A percentile compares a stretch with the other conserved stretches of the same genome.
phyloP scores from a whole-genome alignment of 2,329 filamentous ascomycete species.

The Aspergillus neoniger region DNA sequence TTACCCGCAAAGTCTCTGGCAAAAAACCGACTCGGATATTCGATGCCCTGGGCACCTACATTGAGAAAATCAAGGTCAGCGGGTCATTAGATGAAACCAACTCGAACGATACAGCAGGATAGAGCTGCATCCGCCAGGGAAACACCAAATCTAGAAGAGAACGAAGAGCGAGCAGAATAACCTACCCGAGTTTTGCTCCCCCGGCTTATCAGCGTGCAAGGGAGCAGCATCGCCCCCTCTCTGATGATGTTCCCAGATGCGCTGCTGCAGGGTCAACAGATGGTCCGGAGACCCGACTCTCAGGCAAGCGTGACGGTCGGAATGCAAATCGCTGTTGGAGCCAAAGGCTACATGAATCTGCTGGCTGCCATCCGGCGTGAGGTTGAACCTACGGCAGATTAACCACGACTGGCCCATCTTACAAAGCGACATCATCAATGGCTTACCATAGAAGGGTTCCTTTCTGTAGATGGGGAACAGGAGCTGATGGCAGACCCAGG shows the following conservation, averaged over 20 bases:
- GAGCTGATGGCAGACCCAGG: conserved; percentile 54
- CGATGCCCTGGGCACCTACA: conserved; percentile 55
- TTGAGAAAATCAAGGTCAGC: not conserved
- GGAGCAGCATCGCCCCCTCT: conserved; percentile 55
- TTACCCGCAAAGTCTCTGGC: conserved; percentile 61
- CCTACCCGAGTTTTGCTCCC: conserved; percentile 47
- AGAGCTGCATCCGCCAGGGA: not conserved
- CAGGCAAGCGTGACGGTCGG: conserved; percentile 62
- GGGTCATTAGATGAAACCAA: too few relatives aligned
- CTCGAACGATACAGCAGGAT: not conserved
- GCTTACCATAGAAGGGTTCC: conserved; percentile 57
- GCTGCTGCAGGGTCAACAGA: conserved; percentile 51
- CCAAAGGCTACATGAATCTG: conserved; percentile 59
- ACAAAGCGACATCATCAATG: not conserved
- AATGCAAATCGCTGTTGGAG: conserved; percentile 39
- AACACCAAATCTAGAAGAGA: not conserved
- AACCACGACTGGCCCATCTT: not conserved
- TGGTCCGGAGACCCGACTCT: conserved; percentile 51
- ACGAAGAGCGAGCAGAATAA: conserved; percentile 1
- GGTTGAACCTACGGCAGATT: conserved; percentile 51
- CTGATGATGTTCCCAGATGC: conserved; percentile 56
- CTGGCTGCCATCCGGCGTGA: conserved; percentile 53
- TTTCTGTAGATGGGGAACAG: conserved; percentile 56
- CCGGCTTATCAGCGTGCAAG: conserved; percentile 57
- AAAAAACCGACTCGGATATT: conserved; percentile 65